Base-by-base conservation (phyloP, 164 flowering plant species). In the Chloranthus sessilifolius region DNA sequence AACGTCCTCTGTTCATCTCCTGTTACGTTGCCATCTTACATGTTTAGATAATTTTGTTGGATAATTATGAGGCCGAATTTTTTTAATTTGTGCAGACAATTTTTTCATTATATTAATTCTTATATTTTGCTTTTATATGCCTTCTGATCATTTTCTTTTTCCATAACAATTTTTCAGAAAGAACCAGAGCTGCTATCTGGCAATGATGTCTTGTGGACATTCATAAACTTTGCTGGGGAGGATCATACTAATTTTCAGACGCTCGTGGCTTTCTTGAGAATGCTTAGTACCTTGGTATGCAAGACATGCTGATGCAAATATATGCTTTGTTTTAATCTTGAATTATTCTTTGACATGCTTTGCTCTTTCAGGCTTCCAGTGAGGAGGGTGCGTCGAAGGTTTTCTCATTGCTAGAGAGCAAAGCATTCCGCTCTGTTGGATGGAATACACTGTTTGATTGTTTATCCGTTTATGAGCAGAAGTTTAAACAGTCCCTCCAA, bases 191-290 rank as follows among this genome's bases (percentile, higher is more conserved):
- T 88, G 16, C 58, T 94, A 67, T 79, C 92, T 56, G 92, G 86
- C 48, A 94, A 89, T 68, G 99, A 94, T 59, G 97, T 81, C 11
- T 49, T 94, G 66, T 94, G 97, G 99, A 94, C 95, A 15, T 89
- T 94, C 68, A 88, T 85, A 24, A 82, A 74, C 69, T 88, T 84
- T 76, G 88, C 99, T 59, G 99, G 99, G 52, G 99, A 94, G 63
- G 97, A 86, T 69, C 97, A 88, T 68, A 81, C 84, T 10, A 94
- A 86, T 64, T 73, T 81, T 63, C 84, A 83, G 34, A 94, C 96
- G 0, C 85, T 94, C 24, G 97, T 81, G 59, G 96, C 97, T 50
- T 94, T 94, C 80, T 68, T 94, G 73, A 80, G 79, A 51, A 74
- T 94, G 95, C 79, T 89, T 29, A 63, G 92, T 60, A 73, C 96